phyloP scores from a whole-genome alignment of 306 rosid genomes.

The Echinosophora koreensis region DNA sequence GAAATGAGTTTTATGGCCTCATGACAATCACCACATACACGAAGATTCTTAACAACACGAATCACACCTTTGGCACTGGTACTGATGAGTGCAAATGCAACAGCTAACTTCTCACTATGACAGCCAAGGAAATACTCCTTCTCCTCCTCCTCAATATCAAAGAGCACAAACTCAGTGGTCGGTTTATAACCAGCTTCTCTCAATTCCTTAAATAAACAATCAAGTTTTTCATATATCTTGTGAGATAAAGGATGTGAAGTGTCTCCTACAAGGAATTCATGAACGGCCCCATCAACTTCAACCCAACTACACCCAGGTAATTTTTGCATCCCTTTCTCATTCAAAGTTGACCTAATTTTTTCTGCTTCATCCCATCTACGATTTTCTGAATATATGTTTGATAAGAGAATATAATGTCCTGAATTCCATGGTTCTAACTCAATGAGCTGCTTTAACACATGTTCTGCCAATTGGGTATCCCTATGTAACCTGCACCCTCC shows the following conservation, averaged over 20 bases:
- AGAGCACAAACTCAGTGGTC: constrained; percentile 75
- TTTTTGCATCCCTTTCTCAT: constrained; percentile 66
- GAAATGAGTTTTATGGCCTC: constrained; percentile 73
- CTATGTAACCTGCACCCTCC: constrained; percentile 76
- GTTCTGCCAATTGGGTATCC: constrained; percentile 69
- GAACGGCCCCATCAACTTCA: constrained; percentile 68
- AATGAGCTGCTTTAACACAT: constrained; percentile 68
- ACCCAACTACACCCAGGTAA: constrained; percentile 79
- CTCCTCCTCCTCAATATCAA: constrained; percentile 81
- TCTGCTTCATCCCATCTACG: constrained; percentile 73
- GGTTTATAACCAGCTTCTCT: constrained; percentile 77
- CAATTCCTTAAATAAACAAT: constrained; percentile 62
- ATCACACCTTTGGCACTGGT: constrained; percentile 52
- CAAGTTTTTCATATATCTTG: constrained; percentile 69
- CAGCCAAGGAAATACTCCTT: constrained; percentile 73
- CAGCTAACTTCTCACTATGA: constrained; percentile 80
- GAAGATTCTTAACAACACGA: constrained; percentile 79
- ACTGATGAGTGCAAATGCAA: constrained; percentile 76
- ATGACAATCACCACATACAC: constrained; percentile 80
- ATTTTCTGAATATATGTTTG: constrained; percentile 78
- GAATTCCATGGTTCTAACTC: constrained; percentile 85
- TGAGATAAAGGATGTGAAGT: constrained; percentile 64
- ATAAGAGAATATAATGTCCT: constrained; percentile 70
- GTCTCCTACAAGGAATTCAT: constrained; percentile 79
- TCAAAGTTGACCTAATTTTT: constrained; percentile 62